A percentile compares a stretch with the other conserved stretches of the same genome.
These are phyloP conservation scores for Ophiocordyceps camponoti-saundersi DNA, from an alignment of 2,329 filamentous ascomycete species.

Conservation along the genomic window DNA sequence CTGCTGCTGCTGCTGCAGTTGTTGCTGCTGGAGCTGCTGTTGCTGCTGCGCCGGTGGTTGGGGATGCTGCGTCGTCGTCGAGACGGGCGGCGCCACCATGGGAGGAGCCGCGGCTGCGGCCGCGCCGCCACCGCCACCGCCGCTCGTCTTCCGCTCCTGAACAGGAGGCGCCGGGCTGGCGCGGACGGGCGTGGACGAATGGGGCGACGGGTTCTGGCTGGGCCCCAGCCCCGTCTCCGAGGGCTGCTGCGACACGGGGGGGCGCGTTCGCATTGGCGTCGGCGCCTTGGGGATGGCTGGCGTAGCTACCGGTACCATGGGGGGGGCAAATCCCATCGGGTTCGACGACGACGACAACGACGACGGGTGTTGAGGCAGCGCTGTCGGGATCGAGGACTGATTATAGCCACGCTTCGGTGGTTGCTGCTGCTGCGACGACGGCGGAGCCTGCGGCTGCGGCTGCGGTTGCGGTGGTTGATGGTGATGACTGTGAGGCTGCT, in stretches of 20 bases:
- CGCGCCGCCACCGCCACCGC: conserved; percentile 12
- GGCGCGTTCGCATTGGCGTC: conserved; percentile 60
- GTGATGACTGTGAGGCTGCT: background rate
- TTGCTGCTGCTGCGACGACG: conserved; percentile 3
- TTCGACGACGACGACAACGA: conserved; percentile 16
- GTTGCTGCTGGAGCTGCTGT: background rate
- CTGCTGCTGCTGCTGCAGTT: background rate
- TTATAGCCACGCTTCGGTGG: conserved; percentile 12
- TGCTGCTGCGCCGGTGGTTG: background rate
- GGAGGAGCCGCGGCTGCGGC: background rate
- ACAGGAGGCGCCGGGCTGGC: conserved; percentile 47
- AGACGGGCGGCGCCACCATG: background rate
- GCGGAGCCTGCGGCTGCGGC: background rate
- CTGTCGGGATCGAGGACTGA: conserved; percentile 25
- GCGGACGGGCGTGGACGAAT: conserved; percentile 45
- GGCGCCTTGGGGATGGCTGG: conserved; percentile 70
- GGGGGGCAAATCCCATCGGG: conserved; percentile 49
- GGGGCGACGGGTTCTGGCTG: conserved; percentile 42
- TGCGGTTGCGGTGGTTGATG: background rate
- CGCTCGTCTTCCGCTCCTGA: conserved; percentile 45
- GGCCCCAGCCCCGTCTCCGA: conserved; percentile 18
- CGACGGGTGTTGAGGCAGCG: conserved; percentile 38
- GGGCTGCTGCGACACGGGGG: conserved; percentile 71
- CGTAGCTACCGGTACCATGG: conserved; percentile 62
- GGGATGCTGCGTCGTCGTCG: background rate